Evolutionary conservation across 2,329 filamentous ascomycete species (phyloP).

Genomic region (Penicillium crustosum): DNA sequence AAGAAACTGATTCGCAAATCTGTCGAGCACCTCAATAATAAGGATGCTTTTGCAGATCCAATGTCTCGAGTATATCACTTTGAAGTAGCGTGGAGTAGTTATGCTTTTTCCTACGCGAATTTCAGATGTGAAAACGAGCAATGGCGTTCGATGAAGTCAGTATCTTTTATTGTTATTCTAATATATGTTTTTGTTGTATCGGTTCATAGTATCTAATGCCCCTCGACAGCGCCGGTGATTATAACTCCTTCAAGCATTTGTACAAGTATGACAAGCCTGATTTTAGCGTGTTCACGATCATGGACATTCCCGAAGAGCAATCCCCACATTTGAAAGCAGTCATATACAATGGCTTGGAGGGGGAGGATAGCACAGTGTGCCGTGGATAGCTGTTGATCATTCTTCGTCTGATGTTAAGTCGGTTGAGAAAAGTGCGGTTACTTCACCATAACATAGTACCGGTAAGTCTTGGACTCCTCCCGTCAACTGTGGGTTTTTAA

Average conservation of each 20-base stretch:
- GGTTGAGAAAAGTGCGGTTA: neutral
- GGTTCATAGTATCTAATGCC: neutral
- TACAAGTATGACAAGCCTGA: neutral
- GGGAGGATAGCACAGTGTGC: neutral
- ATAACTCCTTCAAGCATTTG: neutral
- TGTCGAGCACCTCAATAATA: neutral
- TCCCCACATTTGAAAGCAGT: neutral
- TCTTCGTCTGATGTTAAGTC: neutral
- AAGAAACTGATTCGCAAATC: neutral
- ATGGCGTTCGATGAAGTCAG: neutral
- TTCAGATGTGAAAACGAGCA: neutral
- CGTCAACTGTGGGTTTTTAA: accelerated
- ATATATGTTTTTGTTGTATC: neutral
- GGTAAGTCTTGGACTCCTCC: neutral
- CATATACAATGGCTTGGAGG: too few species aligned
- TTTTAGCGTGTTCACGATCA: neutral
- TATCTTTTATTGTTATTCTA: neutral
- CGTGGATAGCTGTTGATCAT: neutral
- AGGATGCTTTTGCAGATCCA: neutral
- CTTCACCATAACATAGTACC: neutral
- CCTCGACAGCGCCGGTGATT: neutral
- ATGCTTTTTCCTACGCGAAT: neutral
- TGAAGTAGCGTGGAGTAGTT: neutral
- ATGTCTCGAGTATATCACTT: neutral
- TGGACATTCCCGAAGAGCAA: neutral